Evolutionary conservation across 768 basidiomycete genomes (phyloP), one percentile per base, ranked within the genome.

Genomic region (Terana coerulea): DNA sequence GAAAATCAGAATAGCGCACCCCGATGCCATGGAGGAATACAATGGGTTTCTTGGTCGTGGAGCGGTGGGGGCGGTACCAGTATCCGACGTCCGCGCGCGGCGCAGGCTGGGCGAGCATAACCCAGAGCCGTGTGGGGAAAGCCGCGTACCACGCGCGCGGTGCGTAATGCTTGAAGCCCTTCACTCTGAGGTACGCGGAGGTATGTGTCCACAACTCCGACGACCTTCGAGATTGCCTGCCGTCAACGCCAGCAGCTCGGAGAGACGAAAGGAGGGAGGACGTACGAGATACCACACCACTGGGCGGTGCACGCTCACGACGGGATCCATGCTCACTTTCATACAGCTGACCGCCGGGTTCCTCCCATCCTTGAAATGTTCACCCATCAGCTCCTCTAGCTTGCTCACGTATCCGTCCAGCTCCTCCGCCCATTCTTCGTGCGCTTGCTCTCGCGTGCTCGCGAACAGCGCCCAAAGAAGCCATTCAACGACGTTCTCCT

Each of bases 11-110:
- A 15, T 29, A 17, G 57, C 75, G 2, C 65, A 84, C 81, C 9
- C 84, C 85, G n/a, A 86, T 78, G 9, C 84, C 85, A 49, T 87
- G 84, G 1, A 87, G 57, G 59, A 86, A 84, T n/a, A 86, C 62
- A 9, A 87, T 65, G 0, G 84, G 81, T 8, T 69, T 65, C 53
- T 76, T 79, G 1, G 68, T 68, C 8, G 44, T 47, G 3, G 79
- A 76, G 29, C 65, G 69, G 52, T 84, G 82, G 30, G 76, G 74
- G 3, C 73, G 67, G 53, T 75, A 72, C 77, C 77, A 78, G 58
- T 75, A 79, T 1, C 72, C 67, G 9, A 78, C 40, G 1, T 69
- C 59, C 1, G 61, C 51, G 17, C 65, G 59, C 1, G 63, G 56
- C 0, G 79, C 75, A 3, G 58, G 42, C 15, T 60, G 66, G 6